phyloP scores from a whole-genome alignment of 305 asterid genomes.

The Fraxinus sp. region DNA sequence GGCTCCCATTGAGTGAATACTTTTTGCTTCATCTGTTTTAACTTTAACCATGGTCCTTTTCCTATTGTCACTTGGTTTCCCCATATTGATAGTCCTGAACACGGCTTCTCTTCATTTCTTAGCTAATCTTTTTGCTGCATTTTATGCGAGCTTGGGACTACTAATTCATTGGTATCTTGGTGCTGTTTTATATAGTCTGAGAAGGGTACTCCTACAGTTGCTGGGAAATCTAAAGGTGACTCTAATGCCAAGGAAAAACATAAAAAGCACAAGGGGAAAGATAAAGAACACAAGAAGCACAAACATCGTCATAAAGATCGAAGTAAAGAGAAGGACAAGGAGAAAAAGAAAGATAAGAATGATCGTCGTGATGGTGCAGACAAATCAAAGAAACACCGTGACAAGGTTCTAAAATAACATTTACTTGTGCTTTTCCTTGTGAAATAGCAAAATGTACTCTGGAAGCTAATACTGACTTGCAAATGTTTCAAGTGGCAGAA shows the following conservation, averaged over 20 bases:
- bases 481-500: constrained; percentile 7
- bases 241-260: constrained; percentile 36
- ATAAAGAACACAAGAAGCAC: constrained; percentile 45
- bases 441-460: constrained; percentile 7
- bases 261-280: constrained; percentile 41
- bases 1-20: constrained; percentile 14
- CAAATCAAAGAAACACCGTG: constrained; percentile 13
- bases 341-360: constrained; percentile 36
- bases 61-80: neutral
- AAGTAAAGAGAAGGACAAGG: constrained; percentile 43
- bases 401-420: constrained; percentile 13
- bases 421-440: neutral
- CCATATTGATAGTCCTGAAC: neutral
- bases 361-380: constrained; percentile 26
- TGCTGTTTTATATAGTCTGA: constrained; percentile 33
- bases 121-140: neutral
- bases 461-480: constrained; percentile 1
- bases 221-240: constrained; percentile 37
- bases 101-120: neutral
- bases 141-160: neutral
- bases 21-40: neutral
- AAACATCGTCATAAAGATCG: constrained; percentile 27
- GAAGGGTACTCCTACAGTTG: constrained; percentile 36
- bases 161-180: constrained; percentile 12
- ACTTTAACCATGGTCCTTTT: neutral